A percentile compares a stretch with the other conserved stretches of the same genome.
phyloP scores from a whole-genome alignment of 306 rosid species.

The Citrullus amarus region DNA sequence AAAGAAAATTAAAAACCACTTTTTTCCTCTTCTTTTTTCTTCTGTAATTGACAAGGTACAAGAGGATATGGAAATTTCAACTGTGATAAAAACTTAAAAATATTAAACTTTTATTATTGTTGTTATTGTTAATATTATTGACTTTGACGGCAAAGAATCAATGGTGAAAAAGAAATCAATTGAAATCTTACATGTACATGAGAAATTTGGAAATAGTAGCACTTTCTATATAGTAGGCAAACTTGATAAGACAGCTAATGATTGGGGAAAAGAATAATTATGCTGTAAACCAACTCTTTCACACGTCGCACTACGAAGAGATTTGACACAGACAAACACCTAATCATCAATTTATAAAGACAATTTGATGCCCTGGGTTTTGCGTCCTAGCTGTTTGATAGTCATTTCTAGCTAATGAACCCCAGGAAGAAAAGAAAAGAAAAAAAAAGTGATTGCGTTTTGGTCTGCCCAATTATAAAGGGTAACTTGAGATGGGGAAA shows the following conservation, averaged over 20 bases:
- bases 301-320: not conserved
- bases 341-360: not conserved
- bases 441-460: not conserved
- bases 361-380: not conserved
- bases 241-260: not conserved
- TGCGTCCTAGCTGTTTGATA: not conserved
- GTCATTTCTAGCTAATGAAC: not conserved
- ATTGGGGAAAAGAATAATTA: constrained; percentile 4
- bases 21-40: too few relatives aligned
- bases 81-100: not conserved
- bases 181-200: not conserved
- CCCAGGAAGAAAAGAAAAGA: not conserved
- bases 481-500: not conserved
- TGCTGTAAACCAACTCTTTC: not conserved
- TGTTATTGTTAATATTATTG: too few relatives aligned
- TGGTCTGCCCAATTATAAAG: not conserved
- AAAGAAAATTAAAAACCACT: too few relatives aligned
- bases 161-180: not conserved
- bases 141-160: not conserved
- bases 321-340: not conserved
- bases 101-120: not conserved
- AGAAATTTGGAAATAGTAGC: not conserved
- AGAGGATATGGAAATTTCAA: not conserved
- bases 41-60: not conserved
- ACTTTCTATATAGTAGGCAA: not conserved